A percentile compares a stretch with the other conserved stretches of the same genome.
Evolutionary conservation across 140 eudicot species (phyloP).

Genomic region (Stevia rebaudiana): DNA sequence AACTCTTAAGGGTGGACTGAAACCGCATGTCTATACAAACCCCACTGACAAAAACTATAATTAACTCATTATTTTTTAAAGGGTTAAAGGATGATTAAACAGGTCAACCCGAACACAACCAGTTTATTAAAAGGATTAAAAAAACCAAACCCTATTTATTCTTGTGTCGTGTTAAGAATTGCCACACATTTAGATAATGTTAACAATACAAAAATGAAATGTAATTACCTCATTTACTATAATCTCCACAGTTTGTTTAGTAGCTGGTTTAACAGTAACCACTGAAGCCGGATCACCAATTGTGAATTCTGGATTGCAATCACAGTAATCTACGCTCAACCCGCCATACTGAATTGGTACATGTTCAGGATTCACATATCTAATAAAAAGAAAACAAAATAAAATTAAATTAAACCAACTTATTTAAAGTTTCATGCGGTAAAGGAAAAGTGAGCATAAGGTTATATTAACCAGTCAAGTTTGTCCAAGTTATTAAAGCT

Average conservation of each 20-base stretch:
- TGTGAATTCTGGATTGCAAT: conserved; percentile 67
- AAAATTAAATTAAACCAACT: no score
- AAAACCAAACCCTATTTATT: background rate
- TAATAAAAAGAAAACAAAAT: no score
- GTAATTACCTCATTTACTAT: conserved; percentile 63
- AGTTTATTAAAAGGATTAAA: no score
- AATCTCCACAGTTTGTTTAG: conserved; percentile 84
- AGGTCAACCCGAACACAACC: no score
- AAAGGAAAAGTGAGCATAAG: background rate
- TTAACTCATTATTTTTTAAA: no score
- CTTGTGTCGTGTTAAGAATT: no score
- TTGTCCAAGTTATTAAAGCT: no score
- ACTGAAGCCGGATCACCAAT: conserved; percentile 71
- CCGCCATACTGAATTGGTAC: conserved; percentile 92
- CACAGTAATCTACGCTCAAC: conserved; percentile 65
- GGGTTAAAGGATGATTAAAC: no score
- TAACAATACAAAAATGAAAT: background rate
- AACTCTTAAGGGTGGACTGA: no score
- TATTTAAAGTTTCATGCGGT: background rate
- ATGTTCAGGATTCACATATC: conserved; percentile 76
- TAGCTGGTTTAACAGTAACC: conserved; percentile 62
- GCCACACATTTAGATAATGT: no score
- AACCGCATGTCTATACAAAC: no score
- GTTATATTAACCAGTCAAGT: background rate
- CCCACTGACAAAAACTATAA: no score